Evolutionary conservation across 371 early-diverging fungal species (phyloP).

Genomic region (Rhizopus arrhizus): DNA sequence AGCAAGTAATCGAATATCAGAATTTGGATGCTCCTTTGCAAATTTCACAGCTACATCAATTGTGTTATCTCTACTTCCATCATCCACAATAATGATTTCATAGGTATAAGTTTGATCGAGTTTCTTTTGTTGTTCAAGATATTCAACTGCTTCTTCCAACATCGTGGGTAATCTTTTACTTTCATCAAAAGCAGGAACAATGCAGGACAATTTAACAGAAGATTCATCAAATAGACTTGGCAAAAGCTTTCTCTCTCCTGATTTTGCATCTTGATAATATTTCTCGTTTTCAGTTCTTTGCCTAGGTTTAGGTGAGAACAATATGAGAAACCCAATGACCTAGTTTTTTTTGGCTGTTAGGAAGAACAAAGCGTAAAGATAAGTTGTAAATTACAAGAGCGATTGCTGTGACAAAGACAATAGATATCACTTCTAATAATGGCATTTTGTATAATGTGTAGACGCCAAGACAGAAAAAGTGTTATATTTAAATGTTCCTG

Average conservation of each 20-base stretch:
- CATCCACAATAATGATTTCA: conserved; percentile 91
- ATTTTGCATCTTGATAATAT: conserved; percentile 47
- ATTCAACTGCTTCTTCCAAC: conserved; percentile 77
- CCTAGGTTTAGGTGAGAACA: conserved; percentile 59
- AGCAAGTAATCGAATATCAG: conserved; percentile 74
- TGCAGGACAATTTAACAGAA: conserved; percentile 69
- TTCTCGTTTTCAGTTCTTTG: conserved; percentile 55
- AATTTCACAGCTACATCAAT: conserved; percentile 65
- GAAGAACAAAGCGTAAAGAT: neutral
- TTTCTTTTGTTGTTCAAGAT: conserved; percentile 54
- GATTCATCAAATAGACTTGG: conserved; percentile 53
- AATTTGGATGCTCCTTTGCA: conserved; percentile 57
- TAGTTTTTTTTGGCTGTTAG: conserved; percentile 11
- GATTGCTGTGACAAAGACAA: neutral
- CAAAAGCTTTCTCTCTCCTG: conserved; percentile 33
- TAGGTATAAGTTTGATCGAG: conserved; percentile 58
- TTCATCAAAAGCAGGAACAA: conserved; percentile 95
- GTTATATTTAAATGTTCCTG: neutral
- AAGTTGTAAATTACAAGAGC: neutral
- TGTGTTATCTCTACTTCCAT: conserved; percentile 85
- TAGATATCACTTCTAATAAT: neutral
- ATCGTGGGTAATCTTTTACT: conserved; percentile 78
- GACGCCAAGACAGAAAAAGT: neutral
- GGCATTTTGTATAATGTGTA: neutral
- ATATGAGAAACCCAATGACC: conserved; percentile 44